Base-by-base conservation (phyloP, 345 rosid species). In the Microthlaspi erraticum region DNA sequence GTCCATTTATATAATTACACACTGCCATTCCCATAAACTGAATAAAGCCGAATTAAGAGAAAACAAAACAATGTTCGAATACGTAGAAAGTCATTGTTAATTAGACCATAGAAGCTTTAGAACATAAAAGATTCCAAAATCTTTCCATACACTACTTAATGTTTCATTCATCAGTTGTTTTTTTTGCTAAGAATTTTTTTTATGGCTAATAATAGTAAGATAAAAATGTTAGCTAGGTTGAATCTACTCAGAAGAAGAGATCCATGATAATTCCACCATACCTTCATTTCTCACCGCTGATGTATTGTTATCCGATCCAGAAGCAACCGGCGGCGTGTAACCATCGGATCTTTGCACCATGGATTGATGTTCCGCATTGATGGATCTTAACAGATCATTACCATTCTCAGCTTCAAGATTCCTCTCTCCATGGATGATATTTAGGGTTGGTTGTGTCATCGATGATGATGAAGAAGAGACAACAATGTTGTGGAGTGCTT, bases 201-300 rank as follows among this genome's bases (percentile, higher is more conserved):
- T 12, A 37, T 36, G 32, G 49, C 50, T 53, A 26, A 61, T 32
- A 18, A 54, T 36, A 44, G 23, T 26, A 61, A 16, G n/a, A 73
- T 52, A 37, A 71, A 49, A 32, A 32, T 9, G 31, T 55, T 69
- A 12, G 72, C 58, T 71, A 45, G 55, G 44, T 1, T 13, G 16
- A 50, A 10, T 6, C 79, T 82, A 90, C 74, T 76, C 75, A 44
- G 93, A 85, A n/a, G 95, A 85, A 72, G 97, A 90, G 64, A 87
- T 84, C 96, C 98, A 92, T 14, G 95, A 83, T 53, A 74, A 53
- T 69, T 87, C 98, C 80, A 90, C 81, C 87, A 78, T 87, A 75
- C 79, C 71, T 75, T 75, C 71, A 75, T 87, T 92, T 84, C 73
- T 60, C 49, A 43, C 42, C 2, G 52, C 48, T 29, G 58, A 33